Evolutionary conservation across 257 asterid genomes (phyloP).

Genomic region (Solanum sejunctum): DNA sequence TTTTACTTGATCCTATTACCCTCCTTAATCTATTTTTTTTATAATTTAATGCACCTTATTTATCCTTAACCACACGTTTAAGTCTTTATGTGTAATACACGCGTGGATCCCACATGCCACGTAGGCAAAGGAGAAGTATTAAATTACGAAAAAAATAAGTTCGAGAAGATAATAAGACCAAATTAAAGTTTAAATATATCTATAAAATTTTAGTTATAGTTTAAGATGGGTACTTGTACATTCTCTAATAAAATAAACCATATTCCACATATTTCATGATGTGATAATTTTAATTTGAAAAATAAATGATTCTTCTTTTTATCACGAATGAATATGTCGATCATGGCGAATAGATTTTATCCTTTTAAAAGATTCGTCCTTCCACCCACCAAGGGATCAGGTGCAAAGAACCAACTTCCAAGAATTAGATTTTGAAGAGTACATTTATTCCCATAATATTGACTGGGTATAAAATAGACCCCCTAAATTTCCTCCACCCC

Average conservation of each 20-base stretch:
- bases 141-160: too few relatives aligned
- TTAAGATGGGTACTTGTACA: too few relatives aligned
- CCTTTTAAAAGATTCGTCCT: neutral
- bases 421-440: neutral
- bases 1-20: too few relatives aligned
- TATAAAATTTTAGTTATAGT: too few relatives aligned
- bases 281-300: neutral
- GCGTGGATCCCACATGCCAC: too few relatives aligned
- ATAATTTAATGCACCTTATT: too few relatives aligned
- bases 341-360: neutral
- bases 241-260: neutral
- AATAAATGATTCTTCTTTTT: neutral
- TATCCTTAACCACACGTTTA: too few relatives aligned
- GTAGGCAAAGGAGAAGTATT: too few relatives aligned
- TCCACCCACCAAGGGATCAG: neutral
- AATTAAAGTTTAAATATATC: too few relatives aligned
- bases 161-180: rapidly evolving
- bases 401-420: neutral
- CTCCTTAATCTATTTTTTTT: too few relatives aligned
- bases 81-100: too few relatives aligned
- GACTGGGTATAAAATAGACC: neutral
- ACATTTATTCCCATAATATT: neutral
- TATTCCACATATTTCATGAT: neutral
- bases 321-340: neutral
- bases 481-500: neutral